Percentiles rank a stretch among this genome's conserved stretches.
These are phyloP conservation scores for Angophora floribunda DNA, from an alignment of 345 rosid species.

Conservation along the genomic window DNA sequence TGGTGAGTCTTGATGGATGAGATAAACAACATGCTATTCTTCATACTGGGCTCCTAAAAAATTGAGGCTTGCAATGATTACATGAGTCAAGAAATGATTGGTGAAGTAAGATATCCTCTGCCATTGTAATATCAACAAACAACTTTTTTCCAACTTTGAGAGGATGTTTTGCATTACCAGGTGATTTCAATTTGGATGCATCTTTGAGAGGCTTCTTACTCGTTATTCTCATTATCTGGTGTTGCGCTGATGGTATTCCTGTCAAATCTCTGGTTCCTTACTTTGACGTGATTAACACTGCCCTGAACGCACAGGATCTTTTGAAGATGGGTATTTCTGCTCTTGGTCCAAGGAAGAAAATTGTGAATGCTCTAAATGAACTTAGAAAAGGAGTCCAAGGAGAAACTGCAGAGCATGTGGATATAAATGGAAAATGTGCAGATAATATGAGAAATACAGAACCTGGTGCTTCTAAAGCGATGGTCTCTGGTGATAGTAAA, in stretches of 20 bases:
- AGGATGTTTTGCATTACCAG: background rate
- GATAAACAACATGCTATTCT: background rate
- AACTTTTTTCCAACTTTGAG: background rate
- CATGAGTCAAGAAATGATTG: background rate
- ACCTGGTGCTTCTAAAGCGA: constrained; percentile 15
- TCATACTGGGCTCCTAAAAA: background rate
- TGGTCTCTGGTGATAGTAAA: constrained; percentile 28
- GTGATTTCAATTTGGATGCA: background rate
- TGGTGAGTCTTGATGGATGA: background rate
- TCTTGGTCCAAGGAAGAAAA: constrained; percentile 92
- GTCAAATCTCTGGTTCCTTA: background rate
- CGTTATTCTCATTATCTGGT: background rate
- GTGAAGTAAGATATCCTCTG: background rate
- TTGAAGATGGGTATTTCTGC: constrained; percentile 68
- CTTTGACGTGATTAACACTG: background rate
- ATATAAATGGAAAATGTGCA: constrained; percentile 6
- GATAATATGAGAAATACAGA: constrained; percentile 17
- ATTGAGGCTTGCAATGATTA: background rate
- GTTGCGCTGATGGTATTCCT: background rate
- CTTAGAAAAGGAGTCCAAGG: constrained; percentile 25
- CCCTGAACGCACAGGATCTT: constrained; percentile 42
- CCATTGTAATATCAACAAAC: background rate
- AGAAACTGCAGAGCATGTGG: constrained; percentile 12
- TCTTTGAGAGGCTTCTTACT: background rate
- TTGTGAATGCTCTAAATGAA: constrained; percentile 57